Evolutionary conservation across 2,329 filamentous ascomycete species (phyloP), one percentile per base, ranked within the genome.

Genomic region (Claviceps maximensis): DNA sequence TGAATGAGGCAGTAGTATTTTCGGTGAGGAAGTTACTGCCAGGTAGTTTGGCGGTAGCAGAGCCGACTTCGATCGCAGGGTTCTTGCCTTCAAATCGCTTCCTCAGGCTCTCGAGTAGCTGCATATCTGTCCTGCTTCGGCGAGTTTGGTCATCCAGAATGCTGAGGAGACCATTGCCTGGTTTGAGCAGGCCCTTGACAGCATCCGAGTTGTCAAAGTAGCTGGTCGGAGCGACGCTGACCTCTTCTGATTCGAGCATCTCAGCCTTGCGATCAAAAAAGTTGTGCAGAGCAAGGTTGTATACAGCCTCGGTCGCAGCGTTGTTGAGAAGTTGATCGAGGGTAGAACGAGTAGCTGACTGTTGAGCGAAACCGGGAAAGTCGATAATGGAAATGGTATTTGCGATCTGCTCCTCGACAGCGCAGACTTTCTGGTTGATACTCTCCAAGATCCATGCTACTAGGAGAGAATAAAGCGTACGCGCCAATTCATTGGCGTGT

Each of bases 141-240:
- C 87, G 84, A 46, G 89, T 95, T 69, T 98, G 93, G 63, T 98
- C 93, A 63, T 98, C 93, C 0, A 98, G 74, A 57, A 98, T 98
- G 68, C 89, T 90, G 21, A 98, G 75, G 41, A 98, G 74, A 46
- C 93, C 93, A 62, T 97, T 97, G 27, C 90, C 89, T 53, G 88
- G 78, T 72, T 97, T 98, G 53, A 98, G 74, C 33, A 98, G 76
- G 13, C 89, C 91, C 62, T 87, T 89, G 56, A 96, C 89, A 10
- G 91, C 89, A 66, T 97, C 93, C 0, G 87, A 89, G 68, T 97
- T 98, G 69, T 98, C 93, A 61, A 96, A 98, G 69, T 97, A 98
- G 71, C 89, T 95, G 0, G 91, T 96, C 0, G 90, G 84, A 2
- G 90, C 80, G 2, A 98, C 88, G 33, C 77, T 82, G 38, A 98